These are phyloP conservation scores for Pisolithus thermaeus DNA, from an alignment of 1,284 basidiomycete genomes.

Conservation along the genomic window DNA sequence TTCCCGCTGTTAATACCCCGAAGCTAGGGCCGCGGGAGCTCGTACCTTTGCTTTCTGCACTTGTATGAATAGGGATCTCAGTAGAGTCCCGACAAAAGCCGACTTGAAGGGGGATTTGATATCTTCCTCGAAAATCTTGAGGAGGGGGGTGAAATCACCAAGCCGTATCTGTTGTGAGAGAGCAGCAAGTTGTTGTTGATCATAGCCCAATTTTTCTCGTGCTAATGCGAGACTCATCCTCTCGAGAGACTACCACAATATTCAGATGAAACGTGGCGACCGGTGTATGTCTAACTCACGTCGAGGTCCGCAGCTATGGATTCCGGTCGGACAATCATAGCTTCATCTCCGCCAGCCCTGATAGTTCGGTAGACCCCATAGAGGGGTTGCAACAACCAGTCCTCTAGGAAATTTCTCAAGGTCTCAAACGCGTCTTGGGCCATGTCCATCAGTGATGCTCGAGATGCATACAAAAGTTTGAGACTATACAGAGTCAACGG, in stretches of 20 bases:
- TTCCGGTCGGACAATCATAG: constrained; percentile 70
- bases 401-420: constrained; percentile 67
- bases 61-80: constrained; percentile 88
- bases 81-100: constrained; percentile 74
- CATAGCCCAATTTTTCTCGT: constrained; percentile 69
- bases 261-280: not conserved
- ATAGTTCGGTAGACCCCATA: constrained; percentile 81
- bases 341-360: constrained; percentile 66
- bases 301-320: constrained; percentile 77
- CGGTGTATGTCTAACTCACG: constrained; percentile 36
- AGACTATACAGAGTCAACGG: constrained; percentile 49
- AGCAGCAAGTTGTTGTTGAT: constrained; percentile 53
- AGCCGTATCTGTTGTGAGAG: constrained; percentile 65
- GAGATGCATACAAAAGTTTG: constrained; percentile 44
- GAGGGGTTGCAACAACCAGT: constrained; percentile 89
- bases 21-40: not conserved
- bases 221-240: constrained; percentile 89
- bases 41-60: constrained; percentile 92
- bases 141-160: constrained; percentile 86
- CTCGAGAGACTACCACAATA: constrained; percentile 69
- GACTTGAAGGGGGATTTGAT: constrained; percentile 84
- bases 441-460: constrained; percentile 48
- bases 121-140: constrained; percentile 89
- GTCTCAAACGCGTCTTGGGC: constrained; percentile 67
- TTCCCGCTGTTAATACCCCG: not conserved